These are phyloP conservation scores for Coelastrella sp. DNA, from an alignment of 139 green algal species.

Conservation along the genomic window DNA sequence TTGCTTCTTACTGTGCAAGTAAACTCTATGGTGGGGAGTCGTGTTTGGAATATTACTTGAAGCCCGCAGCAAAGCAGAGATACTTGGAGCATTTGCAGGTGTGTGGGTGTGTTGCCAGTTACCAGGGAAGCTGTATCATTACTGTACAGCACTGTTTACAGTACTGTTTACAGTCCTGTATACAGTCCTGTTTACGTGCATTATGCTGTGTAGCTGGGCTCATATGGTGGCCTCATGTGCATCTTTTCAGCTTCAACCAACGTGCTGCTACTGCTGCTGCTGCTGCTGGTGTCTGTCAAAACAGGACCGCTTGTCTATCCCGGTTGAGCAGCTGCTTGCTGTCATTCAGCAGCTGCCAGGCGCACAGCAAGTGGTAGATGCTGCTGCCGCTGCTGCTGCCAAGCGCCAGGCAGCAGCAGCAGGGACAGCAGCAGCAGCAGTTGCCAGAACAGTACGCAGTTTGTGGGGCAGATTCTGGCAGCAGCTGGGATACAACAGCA, in stretches of 20 bases:
- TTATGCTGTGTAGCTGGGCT: too few relatives aligned
- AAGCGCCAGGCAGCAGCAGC: neutral
- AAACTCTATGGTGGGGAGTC: too few relatives aligned
- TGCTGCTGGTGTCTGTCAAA: neutral
- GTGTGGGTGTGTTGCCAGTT: too few relatives aligned
- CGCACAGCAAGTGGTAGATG: neutral
- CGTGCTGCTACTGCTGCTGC: slow-evolving; percentile 31
- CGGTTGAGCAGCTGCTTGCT: neutral
- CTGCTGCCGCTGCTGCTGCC: neutral
- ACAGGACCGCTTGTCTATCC: neutral
- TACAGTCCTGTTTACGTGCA: too few relatives aligned
- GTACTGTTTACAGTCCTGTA: too few relatives aligned
- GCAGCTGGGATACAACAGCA: slow-evolving; percentile 23
- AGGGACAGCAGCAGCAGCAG: neutral
- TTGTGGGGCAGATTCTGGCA: neutral
- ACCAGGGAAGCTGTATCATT: neutral
- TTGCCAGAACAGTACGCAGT: neutral
- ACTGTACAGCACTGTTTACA: too few relatives aligned
- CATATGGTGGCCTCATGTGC: too few relatives aligned
- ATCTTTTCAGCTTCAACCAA: too few relatives aligned
- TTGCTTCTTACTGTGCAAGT: too few relatives aligned
- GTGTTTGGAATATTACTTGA: too few relatives aligned
- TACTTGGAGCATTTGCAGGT: slow-evolving; percentile 7
- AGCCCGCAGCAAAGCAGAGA: too few relatives aligned
- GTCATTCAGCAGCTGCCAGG: slow-evolving; percentile 36